These are phyloP conservation scores for Luffa acutangula DNA, from an alignment of 306 rosid genomes.

Conservation along the genomic window DNA sequence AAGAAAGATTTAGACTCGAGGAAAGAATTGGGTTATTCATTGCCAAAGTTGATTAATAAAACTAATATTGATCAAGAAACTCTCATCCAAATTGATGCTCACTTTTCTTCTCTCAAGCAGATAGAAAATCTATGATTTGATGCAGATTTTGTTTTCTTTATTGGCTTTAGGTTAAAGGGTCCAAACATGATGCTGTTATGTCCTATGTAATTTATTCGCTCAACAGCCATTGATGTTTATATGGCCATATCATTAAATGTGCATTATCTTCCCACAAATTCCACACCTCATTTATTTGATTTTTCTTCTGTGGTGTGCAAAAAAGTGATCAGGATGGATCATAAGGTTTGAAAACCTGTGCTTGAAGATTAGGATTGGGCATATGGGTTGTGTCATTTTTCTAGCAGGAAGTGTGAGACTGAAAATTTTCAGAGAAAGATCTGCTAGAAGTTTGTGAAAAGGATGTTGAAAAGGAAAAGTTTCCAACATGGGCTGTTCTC, in stretches of 20 bases:
- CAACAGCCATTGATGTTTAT: conserved; percentile 7
- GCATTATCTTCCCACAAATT: background rate
- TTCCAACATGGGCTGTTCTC: background rate
- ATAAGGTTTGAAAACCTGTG: background rate
- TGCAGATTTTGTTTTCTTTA: background rate
- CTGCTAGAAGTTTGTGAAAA: background rate
- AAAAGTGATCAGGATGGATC: background rate
- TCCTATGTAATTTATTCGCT: background rate
- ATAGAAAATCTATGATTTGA: conserved; percentile 43
- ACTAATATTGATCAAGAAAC: conserved; percentile 52
- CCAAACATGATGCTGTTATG: conserved; percentile 8
- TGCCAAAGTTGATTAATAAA: conserved; percentile 27
- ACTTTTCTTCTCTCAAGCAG: conserved; percentile 54
- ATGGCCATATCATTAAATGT: conserved; percentile 8
- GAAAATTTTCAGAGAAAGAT: background rate
- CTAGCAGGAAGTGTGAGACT: background rate
- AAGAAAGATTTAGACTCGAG: conserved; percentile 23
- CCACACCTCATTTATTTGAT: background rate
- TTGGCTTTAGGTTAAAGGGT: background rate
- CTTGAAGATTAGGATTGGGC: background rate
- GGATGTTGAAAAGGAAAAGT: background rate
- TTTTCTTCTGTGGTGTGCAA: background rate
- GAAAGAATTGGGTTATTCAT: conserved; percentile 30
- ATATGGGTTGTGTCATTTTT: background rate
- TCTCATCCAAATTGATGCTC: conserved; percentile 42